Evolutionary conservation across 2,329 filamentous ascomycete species (phyloP), one percentile per base, ranked within the genome.

Genomic region (Acrodontium crateriforme): DNA sequence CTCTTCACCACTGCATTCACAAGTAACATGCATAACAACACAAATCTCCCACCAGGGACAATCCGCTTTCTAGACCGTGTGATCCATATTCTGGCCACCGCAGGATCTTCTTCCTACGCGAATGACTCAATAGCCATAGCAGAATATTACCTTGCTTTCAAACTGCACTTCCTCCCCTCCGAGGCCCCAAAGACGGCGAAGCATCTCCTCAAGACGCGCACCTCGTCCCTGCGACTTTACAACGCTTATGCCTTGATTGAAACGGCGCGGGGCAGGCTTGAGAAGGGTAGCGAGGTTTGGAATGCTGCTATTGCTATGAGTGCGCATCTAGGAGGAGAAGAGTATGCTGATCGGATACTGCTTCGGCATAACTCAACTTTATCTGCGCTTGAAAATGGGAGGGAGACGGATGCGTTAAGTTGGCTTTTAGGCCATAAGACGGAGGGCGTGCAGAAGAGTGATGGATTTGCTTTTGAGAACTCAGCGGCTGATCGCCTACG

Each of bases 191-290:
- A 82, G 46, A 60, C 66, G 5, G 80, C 82, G 0, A 92, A 82
- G 44, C 54, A 56, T 5, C 58, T 92, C 0, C 54, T 94, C n/a
- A 87, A 79, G 46, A 64, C 63, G 25, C 68, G 71, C 30, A 62
- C 74, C 0, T 62, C 69, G 1, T 77, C 72, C 40, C 50, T 80
- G 3, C 59, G 63, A 9, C 59, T 94, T 1, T 94, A 91, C 53
- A 78, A 83, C 40, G 71, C 74, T 0, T 92, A 87, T 45, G 81
- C 78, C 0, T 55, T 82, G 9, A 70, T 83, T 3, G 81, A 92
- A 51, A 63, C 56, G 39, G 58, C 60, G 2, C 65, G 65, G 16
- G 69, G 64, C 0, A 74, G 77, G 14, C 40, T 47, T 2, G 61
- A 69, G 1, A 58, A 71, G 25, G 74, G 78, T 4, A 56, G 63